phyloP scores from a whole-genome alignment of 2,329 filamentous ascomycete species.

The Tolypocladium ovalisporum region DNA sequence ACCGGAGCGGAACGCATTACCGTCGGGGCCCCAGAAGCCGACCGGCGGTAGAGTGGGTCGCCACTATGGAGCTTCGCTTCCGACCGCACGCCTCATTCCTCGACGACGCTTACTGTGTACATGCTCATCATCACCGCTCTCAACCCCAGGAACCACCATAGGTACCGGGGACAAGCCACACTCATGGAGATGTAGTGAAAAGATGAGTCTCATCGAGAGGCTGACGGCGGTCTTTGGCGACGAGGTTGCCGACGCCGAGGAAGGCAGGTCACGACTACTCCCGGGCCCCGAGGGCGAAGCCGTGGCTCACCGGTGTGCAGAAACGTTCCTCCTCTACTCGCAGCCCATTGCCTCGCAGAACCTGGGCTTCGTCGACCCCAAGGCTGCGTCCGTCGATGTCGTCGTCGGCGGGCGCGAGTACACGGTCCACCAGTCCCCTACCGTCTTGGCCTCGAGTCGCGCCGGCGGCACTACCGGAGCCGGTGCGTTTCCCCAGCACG shows the following conservation, averaged over 20 bases:
- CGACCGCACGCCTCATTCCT: too few relatives aligned
- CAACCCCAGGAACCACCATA: background rate
- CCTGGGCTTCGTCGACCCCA: conserved; percentile 76
- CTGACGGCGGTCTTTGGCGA: conserved; percentile 24
- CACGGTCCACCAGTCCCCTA: conserved; percentile 72
- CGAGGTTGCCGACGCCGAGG: conserved; percentile 37
- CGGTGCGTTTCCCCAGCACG: conserved; percentile 19
- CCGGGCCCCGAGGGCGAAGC: background rate
- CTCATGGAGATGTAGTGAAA: background rate
- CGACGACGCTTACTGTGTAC: too few relatives aligned
- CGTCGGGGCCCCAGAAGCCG: too few relatives aligned
- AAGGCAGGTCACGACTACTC: conserved; percentile 26
- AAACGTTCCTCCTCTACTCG: conserved; percentile 81
- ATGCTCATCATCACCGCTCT: background rate
- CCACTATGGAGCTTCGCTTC: too few relatives aligned
- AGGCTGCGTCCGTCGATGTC: conserved; percentile 53
- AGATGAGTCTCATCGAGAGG: conserved; percentile 6
- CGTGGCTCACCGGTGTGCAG: conserved; percentile 31
- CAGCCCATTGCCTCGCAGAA: conserved; percentile 62
- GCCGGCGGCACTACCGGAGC: conserved; percentile 47
- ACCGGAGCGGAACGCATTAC: too few relatives aligned
- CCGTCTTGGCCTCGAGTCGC: conserved; percentile 66
- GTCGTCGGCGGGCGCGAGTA: conserved; percentile 60
- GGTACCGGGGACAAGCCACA: too few relatives aligned
- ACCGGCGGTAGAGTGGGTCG: too few relatives aligned